These are phyloP conservation scores for Geotrichum cucujoidarum DNA, from an alignment of 1,139 yeast genomes.

Conservation along the genomic window DNA sequence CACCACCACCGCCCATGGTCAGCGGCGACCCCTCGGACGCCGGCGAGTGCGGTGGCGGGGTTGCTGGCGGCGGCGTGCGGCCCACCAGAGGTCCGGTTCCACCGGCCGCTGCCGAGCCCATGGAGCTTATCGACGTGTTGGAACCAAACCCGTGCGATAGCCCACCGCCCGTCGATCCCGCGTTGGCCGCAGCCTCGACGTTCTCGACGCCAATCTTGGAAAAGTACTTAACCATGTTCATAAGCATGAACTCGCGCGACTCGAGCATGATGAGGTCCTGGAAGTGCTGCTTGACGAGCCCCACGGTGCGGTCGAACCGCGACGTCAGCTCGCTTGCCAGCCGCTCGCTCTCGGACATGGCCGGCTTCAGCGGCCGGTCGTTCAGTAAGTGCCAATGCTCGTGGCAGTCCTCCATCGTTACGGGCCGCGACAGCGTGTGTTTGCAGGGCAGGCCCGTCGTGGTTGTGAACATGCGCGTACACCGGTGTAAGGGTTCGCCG, in stretches of 20 bases:
- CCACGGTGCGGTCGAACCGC: constrained; percentile 18
- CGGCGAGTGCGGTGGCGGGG: background rate
- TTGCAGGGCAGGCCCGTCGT: constrained; percentile 21
- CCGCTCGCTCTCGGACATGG: constrained; percentile 17
- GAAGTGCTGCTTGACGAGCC: constrained; percentile 18
- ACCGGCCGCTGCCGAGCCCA: background rate
- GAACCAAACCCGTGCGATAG: background rate
- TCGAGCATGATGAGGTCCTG: constrained; percentile 13
- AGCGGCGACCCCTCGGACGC: constrained; percentile 1
- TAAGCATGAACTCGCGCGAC: constrained; percentile 16
- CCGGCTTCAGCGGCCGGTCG: constrained; percentile 7
- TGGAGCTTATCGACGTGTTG: constrained; percentile 1
- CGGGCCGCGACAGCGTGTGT: constrained; percentile 20
- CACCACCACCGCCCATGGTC: background rate
- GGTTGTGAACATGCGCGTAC: constrained; percentile 20
- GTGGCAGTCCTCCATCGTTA: constrained; percentile 19
- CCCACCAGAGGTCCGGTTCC: background rate
- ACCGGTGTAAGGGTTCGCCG: constrained; percentile 14
- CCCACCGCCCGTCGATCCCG: background rate
- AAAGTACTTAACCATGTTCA: constrained; percentile 15
- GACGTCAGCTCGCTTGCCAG: constrained; percentile 13
- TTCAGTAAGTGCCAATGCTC: constrained; percentile 19
- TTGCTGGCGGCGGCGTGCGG: background rate
- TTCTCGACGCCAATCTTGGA: constrained; percentile 13
- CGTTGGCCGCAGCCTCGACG: background rate